Percentiles rank a stretch among this genome's conserved stretches.
These are phyloP conservation scores for Neurospora sp. DNA, from an alignment of 495 filamentous ascomycete species.

Conservation along the genomic window DNA sequence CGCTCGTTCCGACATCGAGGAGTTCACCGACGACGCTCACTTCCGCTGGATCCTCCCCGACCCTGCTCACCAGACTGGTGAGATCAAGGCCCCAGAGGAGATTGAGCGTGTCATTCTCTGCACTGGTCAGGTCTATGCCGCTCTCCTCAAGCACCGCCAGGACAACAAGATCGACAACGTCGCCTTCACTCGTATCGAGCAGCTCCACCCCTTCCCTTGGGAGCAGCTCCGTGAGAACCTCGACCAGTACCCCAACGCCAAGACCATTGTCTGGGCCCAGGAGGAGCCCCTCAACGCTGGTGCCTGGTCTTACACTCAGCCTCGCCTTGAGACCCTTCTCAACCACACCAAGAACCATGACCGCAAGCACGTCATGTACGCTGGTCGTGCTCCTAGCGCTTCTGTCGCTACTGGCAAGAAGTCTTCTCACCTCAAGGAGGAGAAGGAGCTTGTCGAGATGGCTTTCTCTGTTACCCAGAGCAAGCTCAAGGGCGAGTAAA, in stretches of 20 bases:
- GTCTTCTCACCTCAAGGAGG: constrained; percentile 81
- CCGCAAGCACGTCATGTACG: constrained; percentile 93
- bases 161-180: constrained; percentile 74
- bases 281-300: constrained; percentile 97
- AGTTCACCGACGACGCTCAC: constrained; percentile 81
- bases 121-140: constrained; percentile 86
- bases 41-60: constrained; percentile 96
- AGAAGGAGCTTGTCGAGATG: constrained; percentile 75
- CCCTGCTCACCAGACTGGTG: constrained; percentile 59
- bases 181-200: constrained; percentile 91
- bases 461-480: constrained; percentile 54
- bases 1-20: constrained; percentile 77
- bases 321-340: constrained; percentile 88
- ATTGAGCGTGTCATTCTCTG: constrained; percentile 93
- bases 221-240: constrained; percentile 90
- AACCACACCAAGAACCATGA: constrained; percentile 86
- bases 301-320: constrained; percentile 89
- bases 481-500: constrained; percentile 61
- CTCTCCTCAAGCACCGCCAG: constrained; percentile 83
- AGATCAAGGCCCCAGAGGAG: constrained; percentile 69
- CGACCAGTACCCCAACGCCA: constrained; percentile 89
- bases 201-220: constrained; percentile 98
- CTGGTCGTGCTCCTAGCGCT: constrained; percentile 80
- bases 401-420: constrained; percentile 91
- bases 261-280: constrained; percentile 92